Evolutionary conservation across 345 rosid species (phyloP).

Genomic region (rapeseed (Brassica napus)): DNA sequence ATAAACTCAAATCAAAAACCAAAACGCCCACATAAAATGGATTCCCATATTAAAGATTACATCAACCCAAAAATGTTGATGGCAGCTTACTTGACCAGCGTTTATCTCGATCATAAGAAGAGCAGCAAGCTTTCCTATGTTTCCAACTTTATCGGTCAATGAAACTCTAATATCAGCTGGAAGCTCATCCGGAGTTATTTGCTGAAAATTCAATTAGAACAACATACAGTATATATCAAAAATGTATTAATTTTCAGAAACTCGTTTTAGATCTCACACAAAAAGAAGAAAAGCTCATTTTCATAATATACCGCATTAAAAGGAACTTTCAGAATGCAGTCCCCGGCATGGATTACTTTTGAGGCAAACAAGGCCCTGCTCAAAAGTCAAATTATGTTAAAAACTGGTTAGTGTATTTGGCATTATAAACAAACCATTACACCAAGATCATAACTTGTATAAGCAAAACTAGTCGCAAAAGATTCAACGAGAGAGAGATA

Average conservation of each 20-base stretch:
- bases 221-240: background rate
- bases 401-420: background rate
- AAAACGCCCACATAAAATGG: background rate
- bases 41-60: background rate
- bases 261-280: background rate
- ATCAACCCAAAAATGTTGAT: background rate
- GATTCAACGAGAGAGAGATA: background rate
- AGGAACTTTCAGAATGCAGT: slow-evolving; percentile 75
- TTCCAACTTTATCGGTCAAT: slow-evolving; percentile 51
- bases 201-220: slow-evolving; percentile 41
- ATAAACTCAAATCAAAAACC: slow-evolving; percentile 15
- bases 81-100: slow-evolving; percentile 52
- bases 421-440: slow-evolving; percentile 2
- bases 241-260: slow-evolving; percentile 1
- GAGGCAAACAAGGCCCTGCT: slow-evolving; percentile 74
- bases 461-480: background rate
- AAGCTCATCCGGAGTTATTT: slow-evolving; percentile 64
- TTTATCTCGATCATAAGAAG: slow-evolving; percentile 53
- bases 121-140: slow-evolving; percentile 63
- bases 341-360: slow-evolving; percentile 55
- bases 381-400: slow-evolving; percentile 10
- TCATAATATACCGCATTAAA: slow-evolving; percentile 48
- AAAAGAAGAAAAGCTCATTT: background rate
- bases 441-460: background rate
- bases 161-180: slow-evolving; percentile 46